A percentile compares a stretch with the other conserved stretches of the same genome.
These are phyloP conservation scores for Kalmanozyma brasiliensis DNA, from an alignment of 1,284 basidiomycete species.

Conservation along the genomic window DNA sequence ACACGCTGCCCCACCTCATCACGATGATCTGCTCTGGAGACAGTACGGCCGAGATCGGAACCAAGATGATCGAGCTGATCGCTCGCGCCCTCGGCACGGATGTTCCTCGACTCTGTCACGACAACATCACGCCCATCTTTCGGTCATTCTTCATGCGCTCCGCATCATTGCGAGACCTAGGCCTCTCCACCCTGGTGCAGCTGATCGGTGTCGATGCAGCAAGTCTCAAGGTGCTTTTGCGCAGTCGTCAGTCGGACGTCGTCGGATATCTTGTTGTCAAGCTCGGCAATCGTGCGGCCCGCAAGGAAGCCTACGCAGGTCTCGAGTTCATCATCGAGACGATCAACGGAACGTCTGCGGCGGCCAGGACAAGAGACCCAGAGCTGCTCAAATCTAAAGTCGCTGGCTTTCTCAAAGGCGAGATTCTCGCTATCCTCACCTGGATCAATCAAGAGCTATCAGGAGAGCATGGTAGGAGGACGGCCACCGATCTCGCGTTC, in stretches of 20 bases:
- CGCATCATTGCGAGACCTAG: slow-evolving; percentile 37
- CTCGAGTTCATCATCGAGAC: slow-evolving; percentile 57
- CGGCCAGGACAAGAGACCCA: slow-evolving; percentile 17
- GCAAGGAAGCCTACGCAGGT: slow-evolving; percentile 49
- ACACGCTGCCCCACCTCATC: slow-evolving; percentile 61
- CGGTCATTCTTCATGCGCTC: slow-evolving; percentile 56
- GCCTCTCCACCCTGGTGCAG: slow-evolving; percentile 37
- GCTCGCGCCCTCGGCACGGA: slow-evolving; percentile 53
- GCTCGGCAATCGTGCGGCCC: slow-evolving; percentile 54
- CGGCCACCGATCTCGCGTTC: slow-evolving; percentile 52
- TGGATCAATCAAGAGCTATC: slow-evolving; percentile 65
- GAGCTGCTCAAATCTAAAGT: slow-evolving; percentile 30
- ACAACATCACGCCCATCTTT: slow-evolving; percentile 60
- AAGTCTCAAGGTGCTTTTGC: slow-evolving; percentile 49
- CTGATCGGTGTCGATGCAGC: slow-evolving; percentile 52
- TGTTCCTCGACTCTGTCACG: slow-evolving; percentile 57
- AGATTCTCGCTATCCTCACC: slow-evolving; percentile 63
- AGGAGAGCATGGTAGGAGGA: slow-evolving; percentile 57
- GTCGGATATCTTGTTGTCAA: slow-evolving; percentile 63
- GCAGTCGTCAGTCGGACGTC: slow-evolving; percentile 60
- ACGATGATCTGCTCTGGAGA: slow-evolving; percentile 42
- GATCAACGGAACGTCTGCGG: slow-evolving; percentile 24
- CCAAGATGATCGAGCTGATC: slow-evolving; percentile 50
- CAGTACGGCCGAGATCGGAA: slow-evolving; percentile 35
- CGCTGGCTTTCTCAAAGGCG: slow-evolving; percentile 51